phyloP scores from a whole-genome alignment of 1,284 basidiomycete species.

The Paramarasmius palmivorus region DNA sequence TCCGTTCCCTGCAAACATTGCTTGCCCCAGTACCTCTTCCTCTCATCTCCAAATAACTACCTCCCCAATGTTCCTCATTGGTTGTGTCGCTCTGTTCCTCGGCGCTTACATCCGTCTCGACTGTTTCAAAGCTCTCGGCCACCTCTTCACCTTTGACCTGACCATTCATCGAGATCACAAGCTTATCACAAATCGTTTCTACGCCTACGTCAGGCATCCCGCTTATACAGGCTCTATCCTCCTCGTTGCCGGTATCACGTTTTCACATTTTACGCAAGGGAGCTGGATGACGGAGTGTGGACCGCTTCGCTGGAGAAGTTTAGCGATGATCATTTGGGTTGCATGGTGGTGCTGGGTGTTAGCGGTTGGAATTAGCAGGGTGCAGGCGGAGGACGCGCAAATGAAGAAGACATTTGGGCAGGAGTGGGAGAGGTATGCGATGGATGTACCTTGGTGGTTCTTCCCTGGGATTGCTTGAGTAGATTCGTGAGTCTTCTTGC shows the following conservation, averaged over 20 bases:
- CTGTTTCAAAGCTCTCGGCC: constrained; percentile 17
- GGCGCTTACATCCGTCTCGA: constrained; percentile 48
- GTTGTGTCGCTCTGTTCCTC: constrained; percentile 45
- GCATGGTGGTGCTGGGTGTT: constrained; percentile 56
- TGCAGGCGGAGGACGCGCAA: constrained; percentile 53
- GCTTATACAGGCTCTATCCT: constrained; percentile 20
- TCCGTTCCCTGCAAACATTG: constrained; percentile 26
- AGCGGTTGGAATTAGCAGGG: constrained; percentile 48
- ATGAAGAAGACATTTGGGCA: constrained; percentile 48
- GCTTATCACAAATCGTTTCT: constrained; percentile 16
- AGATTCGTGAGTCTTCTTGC: too few relatives aligned
- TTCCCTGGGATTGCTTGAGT: constrained; percentile 42
- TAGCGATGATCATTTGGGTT: constrained; percentile 8
- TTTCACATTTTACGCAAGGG: constrained; percentile 42
- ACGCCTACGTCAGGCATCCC: constrained; percentile 18
- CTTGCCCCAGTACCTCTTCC: constrained; percentile 42
- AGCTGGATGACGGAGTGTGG: constrained; percentile 56
- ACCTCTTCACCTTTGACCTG: constrained; percentile 20
- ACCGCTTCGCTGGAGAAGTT: constrained; percentile 21
- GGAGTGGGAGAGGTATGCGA: constrained; percentile 55
- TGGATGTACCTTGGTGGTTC: constrained; percentile 52
- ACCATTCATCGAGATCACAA: constrained; percentile 17
- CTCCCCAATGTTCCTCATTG: constrained; percentile 50
- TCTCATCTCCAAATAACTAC: too few relatives aligned
- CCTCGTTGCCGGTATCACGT: constrained; percentile 14